Evolutionary conservation across 2,329 filamentous ascomycete genomes (phyloP).

Genomic region (Magnaporthiopsis poae): DNA sequence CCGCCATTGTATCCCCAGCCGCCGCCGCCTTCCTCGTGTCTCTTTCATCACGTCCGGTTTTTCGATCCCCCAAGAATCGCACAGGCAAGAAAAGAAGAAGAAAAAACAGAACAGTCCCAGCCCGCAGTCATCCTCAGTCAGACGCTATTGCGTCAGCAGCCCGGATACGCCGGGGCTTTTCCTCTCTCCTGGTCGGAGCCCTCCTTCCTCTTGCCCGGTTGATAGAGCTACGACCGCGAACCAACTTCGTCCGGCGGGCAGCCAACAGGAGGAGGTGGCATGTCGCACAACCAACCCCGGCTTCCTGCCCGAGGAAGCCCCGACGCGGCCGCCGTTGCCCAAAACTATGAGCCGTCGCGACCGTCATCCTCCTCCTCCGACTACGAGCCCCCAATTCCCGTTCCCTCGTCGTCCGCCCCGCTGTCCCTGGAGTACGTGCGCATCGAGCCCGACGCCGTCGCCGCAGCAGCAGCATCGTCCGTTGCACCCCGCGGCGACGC

Average conservation of each 20-base stretch:
- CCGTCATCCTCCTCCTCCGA: constrained; percentile 2
- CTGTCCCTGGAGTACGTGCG: constrained; percentile 1
- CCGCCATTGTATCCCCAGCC: not conserved
- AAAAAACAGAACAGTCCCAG: no score
- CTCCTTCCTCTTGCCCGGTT: no score
- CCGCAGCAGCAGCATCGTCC: not conserved
- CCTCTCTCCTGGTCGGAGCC: no score
- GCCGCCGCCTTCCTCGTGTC: not conserved
- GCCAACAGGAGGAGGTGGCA: constrained; percentile 2
- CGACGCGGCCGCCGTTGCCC: constrained; percentile 3
- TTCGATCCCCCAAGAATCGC: not conserved
- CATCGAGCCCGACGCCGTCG: not conserved
- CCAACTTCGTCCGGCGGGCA: not conserved
- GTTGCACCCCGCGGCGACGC: constrained; percentile 1
- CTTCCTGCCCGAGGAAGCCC: constrained; percentile 2
- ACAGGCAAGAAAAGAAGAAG: not conserved
- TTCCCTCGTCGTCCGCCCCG: not conserved
- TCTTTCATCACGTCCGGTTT: not conserved
- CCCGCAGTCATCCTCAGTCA: no score
- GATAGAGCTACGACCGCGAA: not conserved
- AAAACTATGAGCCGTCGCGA: constrained; percentile 2
- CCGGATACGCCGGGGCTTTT: no score
- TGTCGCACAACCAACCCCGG: constrained; percentile 6
- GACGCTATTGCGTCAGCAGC: no score
- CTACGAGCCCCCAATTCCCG: not conserved